A percentile compares a stretch with the other conserved stretches of the same genome.
phyloP scores from a whole-genome alignment of 495 filamentous ascomycete species.

The Daldinia decipiens region DNA sequence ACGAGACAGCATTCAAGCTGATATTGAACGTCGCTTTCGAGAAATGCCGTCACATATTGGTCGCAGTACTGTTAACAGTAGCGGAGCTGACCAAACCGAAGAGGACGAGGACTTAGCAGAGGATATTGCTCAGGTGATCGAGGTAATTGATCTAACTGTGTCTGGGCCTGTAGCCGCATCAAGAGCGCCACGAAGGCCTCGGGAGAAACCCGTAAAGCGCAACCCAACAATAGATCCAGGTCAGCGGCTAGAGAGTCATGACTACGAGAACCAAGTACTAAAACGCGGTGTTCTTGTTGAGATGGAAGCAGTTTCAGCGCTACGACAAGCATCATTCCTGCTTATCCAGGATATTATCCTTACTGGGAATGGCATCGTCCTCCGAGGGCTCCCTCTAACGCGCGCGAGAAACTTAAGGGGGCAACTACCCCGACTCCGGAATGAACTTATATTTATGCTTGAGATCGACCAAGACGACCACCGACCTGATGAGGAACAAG shows the following conservation, averaged over 20 bases:
- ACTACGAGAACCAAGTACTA: constrained; percentile 36
- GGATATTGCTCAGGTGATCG: constrained; percentile 39
- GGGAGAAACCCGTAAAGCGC: constrained; percentile 10
- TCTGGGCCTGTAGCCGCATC: background rate
- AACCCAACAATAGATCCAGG: constrained; percentile 21
- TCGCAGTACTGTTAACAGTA: background rate
- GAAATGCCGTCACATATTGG: constrained; percentile 11
- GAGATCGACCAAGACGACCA: constrained; percentile 57
- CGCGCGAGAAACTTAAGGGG: constrained; percentile 54
- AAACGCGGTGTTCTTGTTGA: constrained; percentile 50
- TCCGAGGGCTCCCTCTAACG: constrained; percentile 56
- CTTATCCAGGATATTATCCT: constrained; percentile 53
- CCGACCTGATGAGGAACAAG: constrained; percentile 52
- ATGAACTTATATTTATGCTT: constrained; percentile 65
- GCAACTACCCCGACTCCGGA: constrained; percentile 55
- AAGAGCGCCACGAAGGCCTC: constrained; percentile 9
- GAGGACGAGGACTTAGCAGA: constrained; percentile 19
- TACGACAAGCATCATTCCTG: constrained; percentile 52
- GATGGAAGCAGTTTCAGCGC: constrained; percentile 35
- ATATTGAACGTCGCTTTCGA: constrained; percentile 31
- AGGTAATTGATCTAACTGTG: constrained; percentile 33
- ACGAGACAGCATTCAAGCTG: constrained; percentile 14
- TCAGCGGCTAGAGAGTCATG: constrained; percentile 30
- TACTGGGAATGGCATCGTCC: constrained; percentile 39
- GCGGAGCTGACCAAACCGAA: constrained; percentile 17